Conservation (phyloP, 768 basidiomycete species). For the Panellus pusillus region DNA sequence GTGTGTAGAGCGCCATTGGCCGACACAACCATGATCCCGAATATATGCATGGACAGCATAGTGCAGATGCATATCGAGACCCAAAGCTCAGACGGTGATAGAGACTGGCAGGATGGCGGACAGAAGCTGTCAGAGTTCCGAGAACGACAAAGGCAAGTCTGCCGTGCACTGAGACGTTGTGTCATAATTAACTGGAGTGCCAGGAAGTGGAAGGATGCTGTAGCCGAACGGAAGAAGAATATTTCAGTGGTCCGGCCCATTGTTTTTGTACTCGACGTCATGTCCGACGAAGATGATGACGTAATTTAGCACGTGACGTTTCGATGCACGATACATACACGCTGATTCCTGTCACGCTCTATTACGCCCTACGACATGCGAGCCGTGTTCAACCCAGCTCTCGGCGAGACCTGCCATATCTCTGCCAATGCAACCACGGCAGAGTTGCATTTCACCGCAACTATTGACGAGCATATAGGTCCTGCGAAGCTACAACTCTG, state of each 20-base stretch:
- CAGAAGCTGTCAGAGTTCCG: constrained; percentile 51
- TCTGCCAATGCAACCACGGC: constrained; percentile 5
- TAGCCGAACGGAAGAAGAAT: constrained; percentile 25
- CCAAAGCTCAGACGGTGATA: constrained; percentile 35
- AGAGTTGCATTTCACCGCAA: constrained; percentile 38
- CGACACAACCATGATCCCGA: constrained; percentile 56
- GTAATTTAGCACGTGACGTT: constrained; percentile 24
- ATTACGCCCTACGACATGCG: constrained; percentile 26
- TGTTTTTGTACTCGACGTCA: neutral
- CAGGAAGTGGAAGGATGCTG: constrained; percentile 40
- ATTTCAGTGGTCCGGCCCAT: neutral
- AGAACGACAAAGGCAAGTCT: constrained; percentile 52
- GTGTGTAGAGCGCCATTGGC: constrained; percentile 55
- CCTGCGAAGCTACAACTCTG: constrained; percentile 43
- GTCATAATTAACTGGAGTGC: constrained; percentile 3
- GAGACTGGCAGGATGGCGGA: constrained; percentile 42
- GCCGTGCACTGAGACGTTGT: neutral
- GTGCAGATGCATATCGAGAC: constrained; percentile 61
- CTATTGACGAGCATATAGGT: constrained; percentile 30
- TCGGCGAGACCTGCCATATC: constrained; percentile 34
- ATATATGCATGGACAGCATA: constrained; percentile 59
- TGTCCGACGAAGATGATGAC: constrained; percentile 19
- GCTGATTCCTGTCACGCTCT: neutral
- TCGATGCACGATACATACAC: constrained; percentile 6
- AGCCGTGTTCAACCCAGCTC: constrained; percentile 39